These are phyloP conservation scores for Ormosia semicastrata DNA, from an alignment of 306 rosid species.

Conservation along the genomic window DNA sequence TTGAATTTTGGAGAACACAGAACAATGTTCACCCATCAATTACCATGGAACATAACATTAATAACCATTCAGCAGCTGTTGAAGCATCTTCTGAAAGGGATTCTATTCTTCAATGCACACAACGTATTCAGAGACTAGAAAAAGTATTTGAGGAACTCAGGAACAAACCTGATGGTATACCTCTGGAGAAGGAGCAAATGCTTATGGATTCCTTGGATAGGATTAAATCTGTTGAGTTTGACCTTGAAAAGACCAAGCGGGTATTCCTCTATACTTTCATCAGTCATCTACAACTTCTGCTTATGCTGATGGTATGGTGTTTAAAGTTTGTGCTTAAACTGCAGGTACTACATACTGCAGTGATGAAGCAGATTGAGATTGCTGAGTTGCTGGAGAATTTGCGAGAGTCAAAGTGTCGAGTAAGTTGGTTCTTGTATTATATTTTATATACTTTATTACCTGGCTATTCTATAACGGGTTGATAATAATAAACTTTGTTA, in stretches of 20 bases:
- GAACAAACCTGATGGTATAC: conserved; percentile 76
- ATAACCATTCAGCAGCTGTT: conserved; percentile 43
- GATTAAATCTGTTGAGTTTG: conserved; percentile 85
- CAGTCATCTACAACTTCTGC: conserved; percentile 3
- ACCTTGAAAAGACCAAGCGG: conserved; percentile 88
- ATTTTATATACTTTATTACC: not conserved
- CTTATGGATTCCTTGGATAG: conserved; percentile 84
- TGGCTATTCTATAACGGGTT: not conserved
- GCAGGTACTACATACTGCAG: conserved; percentile 77
- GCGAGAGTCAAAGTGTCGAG: conserved; percentile 56
- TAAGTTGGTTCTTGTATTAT: conserved; percentile 45
- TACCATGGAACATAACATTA: conserved; percentile 34
- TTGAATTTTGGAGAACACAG: conserved; percentile 68
- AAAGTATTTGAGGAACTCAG: conserved; percentile 56
- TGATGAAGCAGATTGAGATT: conserved; percentile 80
- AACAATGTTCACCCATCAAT: conserved; percentile 62
- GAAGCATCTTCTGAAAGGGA: conserved; percentile 60
- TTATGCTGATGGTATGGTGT: not conserved
- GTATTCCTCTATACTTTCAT: conserved; percentile 45
- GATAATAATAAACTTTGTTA: not conserved
- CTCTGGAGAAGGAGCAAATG: conserved; percentile 79
- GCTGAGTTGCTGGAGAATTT: conserved; percentile 62
- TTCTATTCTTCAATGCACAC: conserved; percentile 55
- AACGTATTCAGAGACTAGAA: conserved; percentile 84
- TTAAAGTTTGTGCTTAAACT: conserved; percentile 7